Evolutionary conservation across 768 basidiomycete genomes (phyloP), one percentile per base, ranked within the genome.

Genomic region (Leucocoprinus sp.): DNA sequence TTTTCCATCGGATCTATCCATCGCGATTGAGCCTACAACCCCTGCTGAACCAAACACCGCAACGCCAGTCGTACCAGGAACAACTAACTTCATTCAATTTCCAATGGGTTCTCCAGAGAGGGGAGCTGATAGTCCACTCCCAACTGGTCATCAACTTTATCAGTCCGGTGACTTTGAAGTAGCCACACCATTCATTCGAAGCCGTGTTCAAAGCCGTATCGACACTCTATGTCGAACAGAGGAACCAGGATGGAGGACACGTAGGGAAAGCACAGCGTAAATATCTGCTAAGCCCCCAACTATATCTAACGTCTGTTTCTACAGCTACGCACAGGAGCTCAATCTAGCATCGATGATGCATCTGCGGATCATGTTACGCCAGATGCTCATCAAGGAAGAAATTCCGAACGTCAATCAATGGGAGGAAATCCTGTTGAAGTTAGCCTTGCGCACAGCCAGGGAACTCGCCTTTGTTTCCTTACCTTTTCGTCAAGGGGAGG

Each of bases 251-350:
- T 95, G 92, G 92, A 72, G 92, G 41, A 88, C 82, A 8, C 71
- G 91, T 54, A 74, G 88, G 39, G 90, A 93, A 63, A 92, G 90
- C 54, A 91, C 88, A 22, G 88, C 87, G 89, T 93, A 58, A 64
- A 89, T 71, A 4, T 4, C 2, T 27, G 27, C 43, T 8, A 27
- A 21, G 11, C 37, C 45, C 40, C 18, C 45, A 28, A 42, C 45
- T n/a, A 39, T 29, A 50, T 49, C 35, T 50, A 28, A 49, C 12
- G 45, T 35, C 24, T 12, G 4, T 14, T 21, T 29, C 48, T 31
- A 51, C 9, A 92, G 91, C 46, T 87, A 86, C 61, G 80, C 88
- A 12, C 78, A 87, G 56, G 82, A 91, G 57, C 75, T 93, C 22
- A 92, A 93, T 57, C 64, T 81, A 8, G 80, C 82, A 9, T 93